Base-by-base conservation (phyloP, 108 stramenopile species). In the Fragilariopsis cylindrus region DNA sequence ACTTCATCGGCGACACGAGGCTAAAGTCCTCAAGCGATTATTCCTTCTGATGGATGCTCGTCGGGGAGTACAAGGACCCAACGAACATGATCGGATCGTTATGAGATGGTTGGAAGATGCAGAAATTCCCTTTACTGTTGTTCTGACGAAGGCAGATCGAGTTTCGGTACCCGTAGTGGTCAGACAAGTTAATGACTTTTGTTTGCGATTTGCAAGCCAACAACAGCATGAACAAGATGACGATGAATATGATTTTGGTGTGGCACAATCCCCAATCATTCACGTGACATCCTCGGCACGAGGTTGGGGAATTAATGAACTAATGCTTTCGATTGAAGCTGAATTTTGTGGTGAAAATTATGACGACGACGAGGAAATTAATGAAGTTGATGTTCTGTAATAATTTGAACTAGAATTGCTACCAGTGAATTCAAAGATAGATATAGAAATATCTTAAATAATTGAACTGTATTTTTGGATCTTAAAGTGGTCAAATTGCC, bases 21-120 rank as follows among this genome's bases (percentile, higher is more conserved):
- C 53, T 4, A 80, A 79, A 0, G 74, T 57, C n/a, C 64, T 95
- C 65, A 72, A 81, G 58, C 79, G 90, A 15, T 64, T 92, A 5
- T 92, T 83, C 70, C 70, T 95, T 52, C 76, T 95, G n/a, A 13
- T 92, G 8, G 94, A 95, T 74, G 82, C 89, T n/a, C 80, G 94
- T 8, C 78, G 80, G 3, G 86, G 84, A 9, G 46, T 48, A 60
- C 42, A 64, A 72, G 71, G 5, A 44, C 75, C 13, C 70, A 77
- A 21, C 60, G 49, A 76, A 16, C 15, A 91, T 30, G 94, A 95
- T 81, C 74, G 79, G 13, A 56, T 85, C 41, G 85, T 95, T 46
- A 83, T 92, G 86, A 72, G 86, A 65, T 95, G 94, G 94, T 82
- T 90, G 57, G 94, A 95, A 62, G 90, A 95, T 45, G 89, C 88